phyloP scores from a whole-genome alignment of 768 basidiomycete species.

The Phylloporus rhodoxanthus region DNA sequence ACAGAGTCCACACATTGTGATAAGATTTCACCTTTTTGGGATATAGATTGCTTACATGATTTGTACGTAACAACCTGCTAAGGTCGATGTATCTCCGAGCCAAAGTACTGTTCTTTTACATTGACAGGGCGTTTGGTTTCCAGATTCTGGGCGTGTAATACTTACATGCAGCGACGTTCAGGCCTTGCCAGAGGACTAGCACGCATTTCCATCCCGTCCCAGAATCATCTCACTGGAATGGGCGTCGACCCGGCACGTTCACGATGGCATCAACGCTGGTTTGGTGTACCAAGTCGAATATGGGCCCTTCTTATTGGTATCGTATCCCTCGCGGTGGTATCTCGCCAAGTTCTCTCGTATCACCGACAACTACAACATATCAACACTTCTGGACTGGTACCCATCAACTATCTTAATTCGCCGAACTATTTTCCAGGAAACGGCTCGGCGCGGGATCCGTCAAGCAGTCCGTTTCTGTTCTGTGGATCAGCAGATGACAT shows the following conservation, averaged over 20 bases:
- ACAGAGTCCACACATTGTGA: slow-evolving; percentile 20
- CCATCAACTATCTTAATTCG: slow-evolving; percentile 82
- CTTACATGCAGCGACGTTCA: slow-evolving; percentile 62
- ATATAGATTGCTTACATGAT: background rate
- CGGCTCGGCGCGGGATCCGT: slow-evolving; percentile 31
- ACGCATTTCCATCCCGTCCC: slow-evolving; percentile 47
- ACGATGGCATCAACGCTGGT: slow-evolving; percentile 48
- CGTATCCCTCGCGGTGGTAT: slow-evolving; percentile 48
- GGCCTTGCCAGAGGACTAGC: slow-evolving; percentile 44
- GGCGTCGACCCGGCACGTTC: slow-evolving; percentile 42
- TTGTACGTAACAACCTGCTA: no score
- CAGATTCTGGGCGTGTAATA: slow-evolving; percentile 3
- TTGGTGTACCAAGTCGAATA: slow-evolving; percentile 65
- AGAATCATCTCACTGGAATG: slow-evolving; percentile 39
- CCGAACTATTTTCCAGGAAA: slow-evolving; percentile 24
- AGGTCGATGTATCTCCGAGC: background rate
- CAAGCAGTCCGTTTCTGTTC: slow-evolving; percentile 73
- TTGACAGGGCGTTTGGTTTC: background rate
- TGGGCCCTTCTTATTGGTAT: slow-evolving; percentile 58
- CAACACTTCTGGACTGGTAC: slow-evolving; percentile 44
- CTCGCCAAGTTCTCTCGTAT: slow-evolving; percentile 48
- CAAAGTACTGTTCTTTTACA: slow-evolving; percentile 5
- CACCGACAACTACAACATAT: slow-evolving; percentile 21
- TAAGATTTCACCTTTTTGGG: background rate
- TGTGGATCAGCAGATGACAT: slow-evolving; percentile 84